Evolutionary conservation across 139 green algal species (phyloP).

Genomic region (Picochlorum sp.): DNA sequence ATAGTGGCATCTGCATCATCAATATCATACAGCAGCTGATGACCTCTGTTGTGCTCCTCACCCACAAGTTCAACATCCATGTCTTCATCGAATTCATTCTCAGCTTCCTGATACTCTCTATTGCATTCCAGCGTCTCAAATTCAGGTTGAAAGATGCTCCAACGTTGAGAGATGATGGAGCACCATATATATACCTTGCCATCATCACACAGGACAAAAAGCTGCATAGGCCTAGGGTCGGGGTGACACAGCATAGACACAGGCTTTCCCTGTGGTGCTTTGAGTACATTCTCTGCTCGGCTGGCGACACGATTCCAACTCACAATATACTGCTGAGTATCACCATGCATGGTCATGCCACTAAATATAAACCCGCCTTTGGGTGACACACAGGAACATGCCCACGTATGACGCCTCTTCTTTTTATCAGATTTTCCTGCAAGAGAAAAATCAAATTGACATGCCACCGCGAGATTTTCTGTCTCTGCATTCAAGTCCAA

Average conservation of each 20-base stretch:
- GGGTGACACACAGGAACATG: no score
- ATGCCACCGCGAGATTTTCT: no score
- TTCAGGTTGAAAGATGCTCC: slow-evolving; percentile 88
- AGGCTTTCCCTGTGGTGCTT: not conserved
- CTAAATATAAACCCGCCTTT: no score
- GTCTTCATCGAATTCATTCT: slow-evolving; percentile 9
- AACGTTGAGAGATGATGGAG: slow-evolving; percentile 69
- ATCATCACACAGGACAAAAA: slow-evolving; percentile 42
- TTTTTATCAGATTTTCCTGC: not conserved
- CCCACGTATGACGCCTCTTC: no score
- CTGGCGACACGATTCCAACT: no score
- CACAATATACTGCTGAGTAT: no score
- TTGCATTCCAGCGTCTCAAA: slow-evolving; percentile 89
- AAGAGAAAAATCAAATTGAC: not conserved
- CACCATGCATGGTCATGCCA: no score
- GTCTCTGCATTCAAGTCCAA: no score
- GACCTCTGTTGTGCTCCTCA: no score
- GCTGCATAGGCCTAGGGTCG: slow-evolving; percentile 31
- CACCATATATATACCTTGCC: slow-evolving; percentile 75
- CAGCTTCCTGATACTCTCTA: slow-evolving; percentile 12
- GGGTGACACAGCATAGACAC: slow-evolving; percentile 76
- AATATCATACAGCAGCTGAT: no score
- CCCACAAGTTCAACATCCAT: no score
- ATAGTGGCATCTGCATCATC: no score
- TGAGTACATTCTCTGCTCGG: not conserved